Conservation (phyloP, 768 basidiomycete species). For the Pleurotus cornucopiae region DNA sequence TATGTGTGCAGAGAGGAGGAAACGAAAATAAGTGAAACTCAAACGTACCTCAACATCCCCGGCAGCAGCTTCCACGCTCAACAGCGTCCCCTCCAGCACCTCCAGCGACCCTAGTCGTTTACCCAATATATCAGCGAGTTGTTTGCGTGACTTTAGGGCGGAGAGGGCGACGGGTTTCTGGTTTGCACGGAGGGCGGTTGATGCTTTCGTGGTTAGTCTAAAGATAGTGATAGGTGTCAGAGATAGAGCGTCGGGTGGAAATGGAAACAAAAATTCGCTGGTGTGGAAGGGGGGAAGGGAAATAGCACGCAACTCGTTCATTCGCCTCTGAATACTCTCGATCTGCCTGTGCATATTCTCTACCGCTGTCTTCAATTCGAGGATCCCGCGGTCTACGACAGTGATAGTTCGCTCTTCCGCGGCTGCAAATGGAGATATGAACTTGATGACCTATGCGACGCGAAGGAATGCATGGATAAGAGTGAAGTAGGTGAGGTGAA, state of each 20-base stretch:
- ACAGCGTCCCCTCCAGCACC: constrained; percentile 70
- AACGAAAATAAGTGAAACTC: background rate
- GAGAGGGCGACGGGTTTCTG: constrained; percentile 73
- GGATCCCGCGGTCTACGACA: constrained; percentile 75
- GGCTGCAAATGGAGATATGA: constrained; percentile 40
- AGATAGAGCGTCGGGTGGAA: too few relatives aligned
- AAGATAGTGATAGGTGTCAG: background rate
- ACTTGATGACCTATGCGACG: constrained; percentile 69
- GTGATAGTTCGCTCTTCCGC: constrained; percentile 49
- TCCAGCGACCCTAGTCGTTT: constrained; percentile 74
- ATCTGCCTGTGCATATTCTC: constrained; percentile 66
- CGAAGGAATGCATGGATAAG: background rate
- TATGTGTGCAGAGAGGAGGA: background rate
- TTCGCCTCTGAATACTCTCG: constrained; percentile 60
- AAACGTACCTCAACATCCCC: constrained; percentile 75
- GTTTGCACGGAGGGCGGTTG: constrained; percentile 59
- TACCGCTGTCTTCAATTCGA: constrained; percentile 76
- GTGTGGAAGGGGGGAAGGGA: constrained; percentile 1
- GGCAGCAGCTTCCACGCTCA: constrained; percentile 85
- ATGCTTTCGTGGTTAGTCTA: constrained; percentile 68
- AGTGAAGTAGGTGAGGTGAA: background rate
- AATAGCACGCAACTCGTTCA: constrained; percentile 55
- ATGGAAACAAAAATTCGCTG: background rate
- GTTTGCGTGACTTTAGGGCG: constrained; percentile 78
- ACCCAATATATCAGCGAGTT: constrained; percentile 68